Conservation (phyloP, 2,329 filamentous ascomycete species). For the Pseudogymnoascus sp. region DNA sequence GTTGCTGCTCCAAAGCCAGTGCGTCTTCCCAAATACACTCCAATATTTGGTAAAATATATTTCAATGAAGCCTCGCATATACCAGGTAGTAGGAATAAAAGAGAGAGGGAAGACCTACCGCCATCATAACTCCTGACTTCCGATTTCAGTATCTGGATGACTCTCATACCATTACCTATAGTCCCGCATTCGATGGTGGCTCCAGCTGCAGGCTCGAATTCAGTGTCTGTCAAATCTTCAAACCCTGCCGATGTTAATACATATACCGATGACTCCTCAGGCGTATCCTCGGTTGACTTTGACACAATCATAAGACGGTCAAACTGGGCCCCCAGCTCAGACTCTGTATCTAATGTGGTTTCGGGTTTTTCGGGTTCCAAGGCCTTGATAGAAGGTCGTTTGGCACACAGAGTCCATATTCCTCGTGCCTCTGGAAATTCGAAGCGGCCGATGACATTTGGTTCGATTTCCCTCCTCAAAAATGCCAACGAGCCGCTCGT, state of each 20-base stretch:
- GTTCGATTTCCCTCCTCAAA: slow-evolving; percentile 69
- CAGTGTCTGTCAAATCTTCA: slow-evolving; percentile 68
- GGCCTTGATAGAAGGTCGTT: slow-evolving; percentile 56
- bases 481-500: slow-evolving; percentile 62
- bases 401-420: slow-evolving; percentile 72
- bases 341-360: slow-evolving; percentile 40
- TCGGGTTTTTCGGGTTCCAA: slow-evolving; percentile 41
- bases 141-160: slow-evolving; percentile 79
- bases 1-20: not conserved
- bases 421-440: slow-evolving; percentile 65
- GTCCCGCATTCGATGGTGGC: slow-evolving; percentile 78
- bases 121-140: slow-evolving; percentile 88
- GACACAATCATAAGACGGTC: slow-evolving; percentile 79
- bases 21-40: slow-evolving; percentile 1
- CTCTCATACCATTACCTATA: slow-evolving; percentile 68
- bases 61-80: slow-evolving; percentile 26
- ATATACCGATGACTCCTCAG: slow-evolving; percentile 72
- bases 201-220: slow-evolving; percentile 86
- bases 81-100: slow-evolving; percentile 5
- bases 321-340: slow-evolving; percentile 52
- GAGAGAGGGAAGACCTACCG: slow-evolving; percentile 46
- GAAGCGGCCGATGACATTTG: slow-evolving; percentile 60
- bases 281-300: slow-evolving; percentile 53
- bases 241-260: slow-evolving; percentile 64
- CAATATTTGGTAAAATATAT: slow-evolving; percentile 23